Evolutionary conservation across 257 asterid genomes (phyloP), one percentile per base, ranked within the genome.

Genomic region (Apocynum venetum): DNA sequence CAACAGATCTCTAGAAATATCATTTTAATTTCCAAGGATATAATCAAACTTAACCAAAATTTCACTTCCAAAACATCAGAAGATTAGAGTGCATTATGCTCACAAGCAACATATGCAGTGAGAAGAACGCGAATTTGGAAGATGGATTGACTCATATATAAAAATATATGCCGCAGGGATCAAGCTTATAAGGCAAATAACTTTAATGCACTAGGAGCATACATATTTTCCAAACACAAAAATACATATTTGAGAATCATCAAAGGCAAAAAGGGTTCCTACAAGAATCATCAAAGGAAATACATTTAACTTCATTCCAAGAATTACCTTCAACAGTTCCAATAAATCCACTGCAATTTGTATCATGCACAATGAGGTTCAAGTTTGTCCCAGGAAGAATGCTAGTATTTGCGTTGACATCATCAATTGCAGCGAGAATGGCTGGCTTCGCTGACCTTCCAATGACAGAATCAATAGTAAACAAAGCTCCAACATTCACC

Each of bases 311-410:
- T 48, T 25, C 17, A 73, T 40, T 35, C 19, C 49, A 73, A 53
- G 66, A 35, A 74, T 74, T 88, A 95, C 98, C 98, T 85, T 91
- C 98, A 83, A 93, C 80, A 20, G 91, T 91, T 72, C 97, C 99
- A 78, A 90, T 70, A 82, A 91, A 95, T 14, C 91, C 96, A 81
- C 98, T 95, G 92, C 98, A 95, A 67, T 93, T 93, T 7, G 99
- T 95, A 75, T 95, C 97, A 85, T 86, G 94, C 73, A 90, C 52
- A 36, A 90, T 79, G 77, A 95, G 92, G 57, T 85, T 91, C 79
- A 95, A 79, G 65, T 83, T 87, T 6, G 88, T 84, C 77, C 85
- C 90, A 12, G 83, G 79, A 48, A 95, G 89, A 71, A 91, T 81
- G 73, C 48, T 85, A 31, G 80, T 25, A 80, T 93, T 93, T 38